phyloP scores from a whole-genome alignment of 257 asterid species.

The Jasminum sambac region DNA sequence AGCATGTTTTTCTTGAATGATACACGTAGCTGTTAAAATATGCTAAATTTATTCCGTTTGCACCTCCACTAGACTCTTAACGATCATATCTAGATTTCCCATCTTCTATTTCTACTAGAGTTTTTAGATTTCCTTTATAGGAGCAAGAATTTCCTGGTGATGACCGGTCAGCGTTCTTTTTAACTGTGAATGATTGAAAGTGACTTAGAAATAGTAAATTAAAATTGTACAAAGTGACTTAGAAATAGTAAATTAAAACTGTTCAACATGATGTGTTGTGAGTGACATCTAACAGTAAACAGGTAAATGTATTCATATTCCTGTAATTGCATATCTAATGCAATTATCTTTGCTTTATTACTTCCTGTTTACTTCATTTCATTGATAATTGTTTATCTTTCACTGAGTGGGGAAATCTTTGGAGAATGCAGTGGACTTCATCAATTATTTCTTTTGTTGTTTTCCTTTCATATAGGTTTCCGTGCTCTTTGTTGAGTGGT shows the following conservation, averaged over 20 bases:
- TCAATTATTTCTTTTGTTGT: neutral
- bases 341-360: neutral
- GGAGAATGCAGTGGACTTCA: constrained; percentile 1
- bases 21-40: too few relatives aligned
- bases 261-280: neutral
- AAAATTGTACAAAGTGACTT: neutral
- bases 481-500: constrained; percentile 81
- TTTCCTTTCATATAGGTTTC: constrained; percentile 49
- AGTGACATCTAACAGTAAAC: neutral
- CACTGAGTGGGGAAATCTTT: neutral
- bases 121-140: neutral
- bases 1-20: too few relatives aligned
- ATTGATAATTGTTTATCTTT: neutral
- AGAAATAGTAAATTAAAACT: neutral
- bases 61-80: neutral
- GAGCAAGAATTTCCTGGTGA: neutral
- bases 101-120: neutral
- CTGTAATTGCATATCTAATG: neutral
- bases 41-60: neutral
- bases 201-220: neutral
- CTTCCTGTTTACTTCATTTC: neutral
- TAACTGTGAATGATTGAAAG: neutral
- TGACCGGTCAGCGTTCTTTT: neutral
- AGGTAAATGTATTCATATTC: neutral
- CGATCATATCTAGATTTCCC: neutral